These are phyloP conservation scores for Leucosporidium yakuticum DNA, from an alignment of 768 basidiomycete genomes.

Conservation along the genomic window DNA sequence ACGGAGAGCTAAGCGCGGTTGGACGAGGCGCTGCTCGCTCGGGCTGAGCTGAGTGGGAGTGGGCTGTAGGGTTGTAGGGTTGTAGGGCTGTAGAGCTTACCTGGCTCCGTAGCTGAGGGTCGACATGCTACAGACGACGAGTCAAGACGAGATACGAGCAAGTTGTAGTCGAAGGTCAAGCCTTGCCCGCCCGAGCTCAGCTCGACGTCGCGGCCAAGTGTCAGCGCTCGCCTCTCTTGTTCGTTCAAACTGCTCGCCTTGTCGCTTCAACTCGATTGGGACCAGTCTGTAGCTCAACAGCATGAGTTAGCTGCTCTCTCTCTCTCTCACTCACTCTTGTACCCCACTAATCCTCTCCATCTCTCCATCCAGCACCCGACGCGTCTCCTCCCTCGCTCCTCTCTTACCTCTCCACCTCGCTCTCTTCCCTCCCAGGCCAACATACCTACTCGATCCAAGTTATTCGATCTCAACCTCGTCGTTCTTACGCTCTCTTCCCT, in stretches of 20 bases:
- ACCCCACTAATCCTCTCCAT: not conserved
- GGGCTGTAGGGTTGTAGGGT: not conserved
- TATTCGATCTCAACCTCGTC: slow-evolving; percentile 47
- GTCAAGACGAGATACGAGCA: too few species aligned
- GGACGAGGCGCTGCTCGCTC: not conserved
- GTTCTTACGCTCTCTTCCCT: slow-evolving; percentile 60
- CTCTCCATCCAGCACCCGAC: not conserved
- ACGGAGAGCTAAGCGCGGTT: not conserved
- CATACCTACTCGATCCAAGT: slow-evolving; percentile 10
- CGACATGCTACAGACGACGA: too few species aligned
- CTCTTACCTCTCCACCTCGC: slow-evolving; percentile 6
- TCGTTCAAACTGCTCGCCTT: too few species aligned
- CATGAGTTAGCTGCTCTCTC: too few species aligned
- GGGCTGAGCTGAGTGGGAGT: not conserved
- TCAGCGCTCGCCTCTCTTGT: too few species aligned
- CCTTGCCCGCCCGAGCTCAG: too few species aligned
- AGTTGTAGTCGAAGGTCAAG: too few species aligned
- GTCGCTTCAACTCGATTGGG: too few species aligned
- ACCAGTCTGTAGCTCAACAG: too few species aligned
- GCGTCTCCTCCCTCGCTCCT: slow-evolving; percentile 12
- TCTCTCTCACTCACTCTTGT: too few species aligned
- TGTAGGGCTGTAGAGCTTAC: not conserved
- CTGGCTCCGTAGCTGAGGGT: slow-evolving; percentile 1
- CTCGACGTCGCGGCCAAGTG: too few species aligned
- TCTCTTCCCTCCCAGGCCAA: slow-evolving; percentile 4